Evolutionary conservation across 257 asterid species (phyloP).

Genomic region (Salvia rosmarinus): DNA sequence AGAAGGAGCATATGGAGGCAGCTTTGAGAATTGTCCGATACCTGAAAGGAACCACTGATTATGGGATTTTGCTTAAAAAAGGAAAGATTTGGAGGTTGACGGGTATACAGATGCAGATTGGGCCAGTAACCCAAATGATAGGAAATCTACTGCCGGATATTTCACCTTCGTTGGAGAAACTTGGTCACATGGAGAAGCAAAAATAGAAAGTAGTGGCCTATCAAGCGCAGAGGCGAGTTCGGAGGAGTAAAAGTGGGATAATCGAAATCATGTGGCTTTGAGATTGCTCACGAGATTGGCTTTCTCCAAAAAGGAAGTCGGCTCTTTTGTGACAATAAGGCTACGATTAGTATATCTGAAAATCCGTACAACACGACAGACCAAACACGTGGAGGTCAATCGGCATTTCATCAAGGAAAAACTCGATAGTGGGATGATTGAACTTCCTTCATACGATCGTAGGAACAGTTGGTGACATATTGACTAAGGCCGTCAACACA

Average conservation of each 20-base stretch:
- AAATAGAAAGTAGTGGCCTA: too few relatives aligned
- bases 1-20: not conserved
- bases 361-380: not conserved
- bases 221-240: too few relatives aligned
- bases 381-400: constrained; percentile 2
- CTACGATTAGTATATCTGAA: not conserved
- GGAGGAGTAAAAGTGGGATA: too few relatives aligned
- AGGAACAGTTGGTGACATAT: not conserved
- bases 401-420: not conserved
- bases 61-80: not conserved
- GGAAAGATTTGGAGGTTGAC: not conserved
- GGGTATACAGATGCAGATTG: not conserved
- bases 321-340: not conserved
- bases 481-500: not conserved
- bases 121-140: not conserved
- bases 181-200: too few relatives aligned
- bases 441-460: not conserved
- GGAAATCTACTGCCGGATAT: not conserved
- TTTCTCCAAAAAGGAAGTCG: not conserved
- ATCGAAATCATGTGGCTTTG: not conserved
- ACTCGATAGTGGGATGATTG: not conserved
- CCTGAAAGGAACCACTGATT: not conserved
- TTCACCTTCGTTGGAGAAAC: not conserved
- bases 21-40: not conserved
- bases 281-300: not conserved